Percentiles rank a stretch among this genome's conserved stretches.
Evolutionary conservation across 2,329 filamentous ascomycete species (phyloP).

Genomic region (Colletotrichum musicola): DNA sequence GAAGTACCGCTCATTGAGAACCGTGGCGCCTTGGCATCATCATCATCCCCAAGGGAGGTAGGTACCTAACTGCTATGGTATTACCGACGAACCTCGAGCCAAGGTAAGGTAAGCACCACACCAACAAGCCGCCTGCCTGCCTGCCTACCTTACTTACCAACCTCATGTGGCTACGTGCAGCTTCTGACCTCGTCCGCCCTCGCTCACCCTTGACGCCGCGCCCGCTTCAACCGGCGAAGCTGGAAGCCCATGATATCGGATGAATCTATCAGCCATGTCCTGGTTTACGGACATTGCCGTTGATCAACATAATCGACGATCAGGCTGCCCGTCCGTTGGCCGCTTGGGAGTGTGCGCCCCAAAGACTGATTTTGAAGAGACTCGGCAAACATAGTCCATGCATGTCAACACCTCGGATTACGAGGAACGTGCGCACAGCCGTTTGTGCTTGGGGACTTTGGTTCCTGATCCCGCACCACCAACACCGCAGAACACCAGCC

Average conservation of each 20-base stretch:
- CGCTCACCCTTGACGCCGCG: constrained; percentile 5
- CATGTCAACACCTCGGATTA: constrained; percentile 2
- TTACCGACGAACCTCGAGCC: too few species aligned
- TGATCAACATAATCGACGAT: constrained; percentile 1
- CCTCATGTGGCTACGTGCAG: not conserved
- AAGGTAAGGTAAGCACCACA: not conserved
- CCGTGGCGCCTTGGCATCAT: not conserved
- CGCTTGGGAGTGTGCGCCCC: not conserved
- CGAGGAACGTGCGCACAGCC: not conserved
- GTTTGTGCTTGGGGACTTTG: not conserved
- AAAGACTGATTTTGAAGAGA: not conserved
- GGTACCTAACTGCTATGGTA: too few species aligned
- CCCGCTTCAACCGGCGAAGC: not conserved
- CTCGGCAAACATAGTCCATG: not conserved
- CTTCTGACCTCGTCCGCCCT: not conserved
- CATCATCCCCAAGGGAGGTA: too few species aligned
- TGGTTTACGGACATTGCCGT: not conserved
- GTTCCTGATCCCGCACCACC: too few species aligned
- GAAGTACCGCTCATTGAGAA: constrained; percentile 9
- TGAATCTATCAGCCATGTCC: not conserved
- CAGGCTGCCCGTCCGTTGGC: not conserved
- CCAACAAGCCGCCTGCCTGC: not conserved
- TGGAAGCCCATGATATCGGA: not conserved
- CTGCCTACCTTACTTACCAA: too few species aligned
- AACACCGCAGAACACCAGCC: too few species aligned